Conservation (phyloP, 2,329 filamentous ascomycete genomes). For the Talaromyces verruculosus region DNA sequence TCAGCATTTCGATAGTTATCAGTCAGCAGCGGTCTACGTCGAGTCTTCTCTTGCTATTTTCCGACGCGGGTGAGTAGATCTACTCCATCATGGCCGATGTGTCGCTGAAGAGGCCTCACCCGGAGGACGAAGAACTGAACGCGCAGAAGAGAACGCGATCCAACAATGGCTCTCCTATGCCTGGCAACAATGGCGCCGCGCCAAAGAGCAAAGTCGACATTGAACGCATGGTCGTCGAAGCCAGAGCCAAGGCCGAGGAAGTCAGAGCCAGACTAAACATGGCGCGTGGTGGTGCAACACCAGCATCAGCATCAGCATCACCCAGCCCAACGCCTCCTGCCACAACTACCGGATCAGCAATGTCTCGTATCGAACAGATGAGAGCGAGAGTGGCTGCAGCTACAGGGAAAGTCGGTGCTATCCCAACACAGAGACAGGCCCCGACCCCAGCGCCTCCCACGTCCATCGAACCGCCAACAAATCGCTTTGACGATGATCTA, state of each 20-base stretch:
- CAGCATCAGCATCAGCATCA: slow-evolving; percentile 29
- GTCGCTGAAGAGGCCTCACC: slow-evolving; percentile 51
- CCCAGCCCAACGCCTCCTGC: slow-evolving; percentile 40
- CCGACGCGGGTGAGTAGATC: slow-evolving; percentile 27
- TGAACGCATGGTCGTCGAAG: slow-evolving; percentile 50
- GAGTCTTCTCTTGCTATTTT: neutral
- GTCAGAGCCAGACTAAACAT: slow-evolving; percentile 49
- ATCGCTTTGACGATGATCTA: slow-evolving; percentile 50
- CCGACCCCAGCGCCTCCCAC: slow-evolving; percentile 29
- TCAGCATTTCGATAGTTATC: neutral
- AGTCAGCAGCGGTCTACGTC: neutral
- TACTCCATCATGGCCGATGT: slow-evolving; percentile 43
- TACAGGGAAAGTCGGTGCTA: slow-evolving; percentile 52
- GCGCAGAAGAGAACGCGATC: slow-evolving; percentile 51
- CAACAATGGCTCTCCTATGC: slow-evolving; percentile 51
- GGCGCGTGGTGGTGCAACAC: slow-evolving; percentile 31
- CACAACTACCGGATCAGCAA: slow-evolving; percentile 44
- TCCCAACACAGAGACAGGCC: slow-evolving; percentile 47
- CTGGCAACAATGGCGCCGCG: slow-evolving; percentile 36
- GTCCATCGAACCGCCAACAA: slow-evolving; percentile 36
- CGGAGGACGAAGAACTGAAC: slow-evolving; percentile 47
- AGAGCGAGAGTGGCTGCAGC: slow-evolving; percentile 78
- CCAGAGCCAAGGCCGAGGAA: slow-evolving; percentile 50
- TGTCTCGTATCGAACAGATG: slow-evolving; percentile 71
- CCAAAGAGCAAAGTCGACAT: slow-evolving; percentile 44